Evolutionary conservation across 306 rosid species (phyloP).

Genomic region (Coriaria nepalensis): DNA sequence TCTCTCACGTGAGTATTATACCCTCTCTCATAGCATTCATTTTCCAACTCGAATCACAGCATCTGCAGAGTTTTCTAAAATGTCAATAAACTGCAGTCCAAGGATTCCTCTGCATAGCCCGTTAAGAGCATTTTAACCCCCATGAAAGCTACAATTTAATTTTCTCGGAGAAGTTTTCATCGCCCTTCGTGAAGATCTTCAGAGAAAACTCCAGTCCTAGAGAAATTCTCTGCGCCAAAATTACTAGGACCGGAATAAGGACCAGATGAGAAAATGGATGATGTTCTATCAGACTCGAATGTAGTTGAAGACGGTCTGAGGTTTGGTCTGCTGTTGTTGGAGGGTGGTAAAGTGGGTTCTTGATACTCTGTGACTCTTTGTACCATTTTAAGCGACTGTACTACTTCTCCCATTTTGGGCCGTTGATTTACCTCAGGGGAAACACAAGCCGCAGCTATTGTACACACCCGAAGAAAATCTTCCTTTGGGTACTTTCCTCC

Average conservation of each 20-base stretch:
- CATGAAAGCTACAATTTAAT: conserved; percentile 3
- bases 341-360: conserved; percentile 38
- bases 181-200: conserved; percentile 99
- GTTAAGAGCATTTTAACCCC: background rate
- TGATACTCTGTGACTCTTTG: conserved; percentile 69
- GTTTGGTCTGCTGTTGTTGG: conserved; percentile 49
- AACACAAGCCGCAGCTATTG: conserved; percentile 95
- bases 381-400: conserved; percentile 97
- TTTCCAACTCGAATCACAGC: too few species aligned
- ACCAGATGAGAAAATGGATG: conserved; percentile 92
- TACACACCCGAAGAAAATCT: conserved; percentile 79
- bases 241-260: conserved; percentile 79
- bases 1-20: too few species aligned
- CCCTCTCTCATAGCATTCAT: too few species aligned
- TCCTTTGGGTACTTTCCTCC: conserved; percentile 84
- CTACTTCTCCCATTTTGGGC: conserved; percentile 99
- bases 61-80: too few species aligned
- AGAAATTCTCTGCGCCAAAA: conserved; percentile 63
- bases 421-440: conserved; percentile 94
- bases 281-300: conserved; percentile 80
- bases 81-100: background rate
- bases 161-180: conserved; percentile 22
- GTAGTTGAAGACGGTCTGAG: conserved; percentile 71
- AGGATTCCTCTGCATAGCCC: conserved; percentile 1
- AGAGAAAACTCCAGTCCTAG: conserved; percentile 75